A percentile compares a stretch with the other conserved stretches of the same genome.
Evolutionary conservation across 1,284 basidiomycete genomes (phyloP).

Genomic region (Bondarzewia mesenterica): DNA sequence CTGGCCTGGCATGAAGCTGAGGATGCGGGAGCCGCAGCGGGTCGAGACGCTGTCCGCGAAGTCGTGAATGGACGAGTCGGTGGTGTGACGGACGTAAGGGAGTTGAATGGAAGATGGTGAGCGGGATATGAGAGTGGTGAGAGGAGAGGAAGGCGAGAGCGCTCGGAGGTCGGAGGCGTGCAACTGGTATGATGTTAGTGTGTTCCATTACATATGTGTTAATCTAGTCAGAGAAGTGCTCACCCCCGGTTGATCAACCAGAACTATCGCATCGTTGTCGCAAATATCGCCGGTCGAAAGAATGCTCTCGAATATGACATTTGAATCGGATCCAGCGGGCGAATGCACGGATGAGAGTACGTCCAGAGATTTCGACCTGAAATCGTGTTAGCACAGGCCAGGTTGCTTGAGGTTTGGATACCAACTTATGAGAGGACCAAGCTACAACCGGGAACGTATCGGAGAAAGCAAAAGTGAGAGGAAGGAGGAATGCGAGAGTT

Average conservation of each 20-base stretch:
- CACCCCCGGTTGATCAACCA: conserved; percentile 65
- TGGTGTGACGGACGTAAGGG: conserved; percentile 41
- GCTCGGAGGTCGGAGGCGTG: conserved; percentile 63
- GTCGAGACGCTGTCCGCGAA: conserved; percentile 35
- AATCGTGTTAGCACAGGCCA: neutral
- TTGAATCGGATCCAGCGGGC: conserved; percentile 22
- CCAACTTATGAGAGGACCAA: conserved; percentile 62
- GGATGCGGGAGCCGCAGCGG: conserved; percentile 42
- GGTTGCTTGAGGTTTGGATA: neutral
- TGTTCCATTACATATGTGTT: conserved; percentile 1
- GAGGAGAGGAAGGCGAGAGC: conserved; percentile 41
- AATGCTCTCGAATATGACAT: conserved; percentile 35
- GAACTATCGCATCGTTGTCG: conserved; percentile 51
- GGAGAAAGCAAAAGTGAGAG: conserved; percentile 43
- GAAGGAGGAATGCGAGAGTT: conserved; percentile 28
- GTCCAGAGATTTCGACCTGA: conserved; percentile 40
- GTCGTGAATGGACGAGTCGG: conserved; percentile 20
- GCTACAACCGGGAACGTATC: conserved; percentile 54
- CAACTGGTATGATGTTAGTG: conserved; percentile 30
- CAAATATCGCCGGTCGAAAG: conserved; percentile 43
- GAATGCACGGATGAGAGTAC: conserved; percentile 20
- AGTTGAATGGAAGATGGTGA: conserved; percentile 51
- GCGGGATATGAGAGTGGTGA: conserved; percentile 36
- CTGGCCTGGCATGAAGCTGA: conserved; percentile 31
- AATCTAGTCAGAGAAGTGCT: conserved; percentile 15